Evolutionary conservation across 257 asterid species (phyloP).

Genomic region (Rehmannia glutinosa): DNA sequence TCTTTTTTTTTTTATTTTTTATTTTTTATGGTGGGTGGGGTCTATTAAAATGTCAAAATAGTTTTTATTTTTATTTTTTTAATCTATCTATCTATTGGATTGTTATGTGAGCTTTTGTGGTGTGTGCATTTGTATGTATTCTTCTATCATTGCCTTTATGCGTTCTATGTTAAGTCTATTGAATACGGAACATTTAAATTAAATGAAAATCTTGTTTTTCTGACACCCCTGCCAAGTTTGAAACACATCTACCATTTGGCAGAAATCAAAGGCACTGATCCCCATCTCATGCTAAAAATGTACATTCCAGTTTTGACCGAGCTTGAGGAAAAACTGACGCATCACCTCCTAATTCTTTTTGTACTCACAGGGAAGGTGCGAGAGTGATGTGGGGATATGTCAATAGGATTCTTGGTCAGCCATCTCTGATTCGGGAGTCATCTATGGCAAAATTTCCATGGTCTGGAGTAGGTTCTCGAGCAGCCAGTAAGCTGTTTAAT

Average conservation of each 20-base stretch:
- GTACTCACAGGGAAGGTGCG: conserved; percentile 83
- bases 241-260: background rate
- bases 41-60: no score
- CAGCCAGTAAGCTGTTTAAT: conserved; percentile 41
- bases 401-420: conserved; percentile 96
- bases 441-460: conserved; percentile 87
- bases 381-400: conserved; percentile 92
- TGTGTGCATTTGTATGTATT: no score
- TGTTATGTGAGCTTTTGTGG: no score
- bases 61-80: no score
- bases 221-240: background rate
- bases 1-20: background rate
- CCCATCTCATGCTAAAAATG: background rate
- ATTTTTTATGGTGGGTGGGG: background rate
- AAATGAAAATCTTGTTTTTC: background rate
- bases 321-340: background rate
- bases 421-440: conserved; percentile 97
- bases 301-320: no score
- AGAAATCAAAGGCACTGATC: no score
- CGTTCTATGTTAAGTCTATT: background rate
- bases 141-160: background rate
- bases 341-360: background rate
- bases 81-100: no score
- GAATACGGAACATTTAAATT: background rate
- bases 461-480: conserved; percentile 72